Evolutionary conservation across 352 stramenopile species (phyloP), one percentile per base, ranked within the genome.

Genomic region (Aphanomyces euteiches): DNA sequence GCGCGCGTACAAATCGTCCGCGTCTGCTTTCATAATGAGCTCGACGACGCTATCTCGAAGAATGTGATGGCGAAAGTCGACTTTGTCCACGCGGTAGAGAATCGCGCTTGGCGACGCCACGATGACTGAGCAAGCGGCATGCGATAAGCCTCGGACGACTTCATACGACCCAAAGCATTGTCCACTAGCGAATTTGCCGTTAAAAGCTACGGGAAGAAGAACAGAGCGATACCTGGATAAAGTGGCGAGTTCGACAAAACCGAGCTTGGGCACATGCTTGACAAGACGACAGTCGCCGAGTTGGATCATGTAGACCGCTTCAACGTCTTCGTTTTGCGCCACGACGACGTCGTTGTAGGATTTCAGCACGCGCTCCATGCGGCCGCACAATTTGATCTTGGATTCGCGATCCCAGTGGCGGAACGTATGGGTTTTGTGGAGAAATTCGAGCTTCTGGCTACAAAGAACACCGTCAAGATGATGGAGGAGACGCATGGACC

Each of bases 131-230:
- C 83, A 90, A 1, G 74, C 73, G 7, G 80, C 79, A 54, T 83
- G 78, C 3, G 37, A 36, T 28, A 75, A 63, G 7, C 82, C 78
- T 0, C 69, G 67, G 19, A 87, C 59, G 28, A 84, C 66, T 64
- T 91, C 84, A 65, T 82, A 88, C 21, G 80, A 76, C 15, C 84
- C 84, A 64, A 91, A 81, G 74, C 84, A 89, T 40, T 90, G 78
- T 36, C 79, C 82, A 43, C 77, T 88, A 58, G 45, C 56, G 15
- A 17, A 54, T 69, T 12, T n/a, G n/a, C 3, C 40, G 17, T 8
- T 38, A 47, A 2, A n/a, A 53, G 37, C 17, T 41, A 56, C 2
- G 43, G 68, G 57, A 53, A 34, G 58, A 45, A 3, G 36, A 60
- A 41, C 28, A 28, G n/a, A n/a, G 28, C 28, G 2, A 40, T 69